Percentiles rank a stretch among this genome's conserved stretches.
Evolutionary conservation across 1,284 basidiomycete genomes (phyloP).

Genomic region (Tilletia horrida): DNA sequence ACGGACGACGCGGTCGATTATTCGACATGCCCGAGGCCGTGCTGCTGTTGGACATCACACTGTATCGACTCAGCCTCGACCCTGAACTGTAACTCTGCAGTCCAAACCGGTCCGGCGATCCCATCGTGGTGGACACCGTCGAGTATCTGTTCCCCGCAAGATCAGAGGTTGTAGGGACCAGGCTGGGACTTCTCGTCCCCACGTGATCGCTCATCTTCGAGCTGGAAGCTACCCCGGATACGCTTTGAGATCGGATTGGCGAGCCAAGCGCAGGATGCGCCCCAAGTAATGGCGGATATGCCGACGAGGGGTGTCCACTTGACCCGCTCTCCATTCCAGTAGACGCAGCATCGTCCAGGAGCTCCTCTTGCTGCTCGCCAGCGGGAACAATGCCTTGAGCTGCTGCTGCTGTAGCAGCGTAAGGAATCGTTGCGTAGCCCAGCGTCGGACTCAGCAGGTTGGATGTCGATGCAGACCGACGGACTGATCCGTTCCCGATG

Average conservation of each 20-base stretch:
- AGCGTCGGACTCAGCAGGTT: slow-evolving; percentile 2
- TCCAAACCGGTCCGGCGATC: neutral
- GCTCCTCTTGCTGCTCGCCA: slow-evolving; percentile 10
- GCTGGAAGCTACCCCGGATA: neutral
- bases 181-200: neutral
- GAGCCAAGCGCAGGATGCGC: slow-evolving; percentile 5
- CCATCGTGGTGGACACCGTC: neutral
- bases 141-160: neutral
- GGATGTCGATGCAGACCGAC: slow-evolving; percentile 10
- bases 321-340: neutral
- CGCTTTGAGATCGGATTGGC: slow-evolving; percentile 3
- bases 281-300: neutral
- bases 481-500: neutral
- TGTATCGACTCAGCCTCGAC: neutral
- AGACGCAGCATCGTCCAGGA: slow-evolving; percentile 5
- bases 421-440: no score
- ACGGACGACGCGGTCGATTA: neutral
- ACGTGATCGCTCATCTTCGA: neutral
- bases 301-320: neutral
- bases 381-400: neutral
- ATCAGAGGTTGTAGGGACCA: neutral
- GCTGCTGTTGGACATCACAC: neutral
- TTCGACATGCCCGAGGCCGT: neutral
- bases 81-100: neutral
- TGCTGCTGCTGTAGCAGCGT: no score